These are phyloP conservation scores for Rutstroemia sp. DNA, from an alignment of 2,329 filamentous ascomycete genomes.

Conservation along the genomic window DNA sequence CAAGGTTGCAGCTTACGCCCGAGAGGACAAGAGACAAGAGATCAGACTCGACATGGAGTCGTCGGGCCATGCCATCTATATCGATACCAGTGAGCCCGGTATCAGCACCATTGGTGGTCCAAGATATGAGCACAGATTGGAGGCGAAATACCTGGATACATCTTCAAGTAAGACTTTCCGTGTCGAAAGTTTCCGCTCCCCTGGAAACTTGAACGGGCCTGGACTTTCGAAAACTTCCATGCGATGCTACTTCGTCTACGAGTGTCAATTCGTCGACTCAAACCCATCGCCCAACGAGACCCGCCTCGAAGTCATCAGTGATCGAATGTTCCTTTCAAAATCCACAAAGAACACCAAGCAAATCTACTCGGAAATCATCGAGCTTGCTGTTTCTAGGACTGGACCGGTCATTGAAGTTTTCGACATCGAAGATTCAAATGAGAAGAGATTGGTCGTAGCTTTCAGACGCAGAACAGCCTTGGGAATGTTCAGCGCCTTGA, in stretches of 20 bases:
- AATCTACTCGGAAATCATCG: slow-evolving; percentile 91
- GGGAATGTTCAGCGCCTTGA: slow-evolving; percentile 90
- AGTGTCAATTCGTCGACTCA: slow-evolving; percentile 79
- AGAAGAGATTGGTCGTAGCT: slow-evolving; percentile 90
- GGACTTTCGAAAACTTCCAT: slow-evolving; percentile 68
- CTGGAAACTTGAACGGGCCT: slow-evolving; percentile 65
- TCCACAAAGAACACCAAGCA: slow-evolving; percentile 92
- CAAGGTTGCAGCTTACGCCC: slow-evolving; percentile 87
- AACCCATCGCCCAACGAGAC: slow-evolving; percentile 73
- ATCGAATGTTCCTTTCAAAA: slow-evolving; percentile 91
- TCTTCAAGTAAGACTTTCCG: slow-evolving; percentile 68
- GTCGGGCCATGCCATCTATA: slow-evolving; percentile 91
- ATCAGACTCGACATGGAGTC: slow-evolving; percentile 96
- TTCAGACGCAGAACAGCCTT: slow-evolving; percentile 90
- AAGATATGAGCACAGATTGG: slow-evolving; percentile 88
- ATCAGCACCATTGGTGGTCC: slow-evolving; percentile 69
- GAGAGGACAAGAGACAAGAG: slow-evolving; percentile 89
- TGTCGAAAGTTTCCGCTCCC: slow-evolving; percentile 94
- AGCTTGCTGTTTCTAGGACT: slow-evolving; percentile 72
- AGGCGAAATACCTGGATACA: slow-evolving; percentile 89
- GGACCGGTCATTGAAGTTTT: slow-evolving; percentile 98
- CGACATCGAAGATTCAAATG: slow-evolving; percentile 81
- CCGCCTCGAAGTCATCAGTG: slow-evolving; percentile 82
- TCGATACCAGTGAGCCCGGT: slow-evolving; percentile 91
- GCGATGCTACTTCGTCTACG: slow-evolving; percentile 98